Evolutionary conservation across 1,284 basidiomycete genomes (phyloP).

Genomic region (Ustilago nuda): DNA sequence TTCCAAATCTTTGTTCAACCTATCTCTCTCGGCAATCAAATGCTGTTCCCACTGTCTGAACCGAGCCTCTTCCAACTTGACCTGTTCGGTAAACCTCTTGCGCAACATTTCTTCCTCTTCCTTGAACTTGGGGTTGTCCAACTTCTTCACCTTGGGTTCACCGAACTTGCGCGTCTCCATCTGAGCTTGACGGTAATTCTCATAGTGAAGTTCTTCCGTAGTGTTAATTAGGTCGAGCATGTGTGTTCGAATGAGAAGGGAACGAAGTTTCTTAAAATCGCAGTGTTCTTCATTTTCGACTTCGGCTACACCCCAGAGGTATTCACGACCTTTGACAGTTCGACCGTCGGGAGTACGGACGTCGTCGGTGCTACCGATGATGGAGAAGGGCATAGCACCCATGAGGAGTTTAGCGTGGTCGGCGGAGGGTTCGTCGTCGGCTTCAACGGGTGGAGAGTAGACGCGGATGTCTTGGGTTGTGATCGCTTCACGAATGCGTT

Average conservation of each 20-base stretch:
- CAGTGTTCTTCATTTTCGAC: constrained; percentile 98
- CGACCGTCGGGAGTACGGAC: constrained; percentile 91
- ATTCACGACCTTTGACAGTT: constrained; percentile 94
- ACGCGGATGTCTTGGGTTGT: constrained; percentile 91
- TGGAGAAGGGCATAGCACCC: constrained; percentile 92
- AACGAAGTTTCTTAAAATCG: constrained; percentile 98
- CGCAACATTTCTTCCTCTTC: constrained; percentile 97
- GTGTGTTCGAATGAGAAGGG: constrained; percentile 94
- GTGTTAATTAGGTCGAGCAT: constrained; percentile 98
- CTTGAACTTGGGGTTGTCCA: constrained; percentile 99
- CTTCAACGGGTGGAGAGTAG: constrained; percentile 91
- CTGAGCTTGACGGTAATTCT: constrained; percentile 96
- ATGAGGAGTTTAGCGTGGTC: constrained; percentile 89
- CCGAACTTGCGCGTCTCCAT: constrained; percentile 99
- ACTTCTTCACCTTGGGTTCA: constrained; percentile 97
- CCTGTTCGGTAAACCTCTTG: constrained; percentile 99
- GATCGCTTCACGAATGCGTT: constrained; percentile 90
- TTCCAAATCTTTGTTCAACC: constrained; percentile 69
- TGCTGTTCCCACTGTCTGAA: constrained; percentile 99
- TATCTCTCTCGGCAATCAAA: constrained; percentile 73
- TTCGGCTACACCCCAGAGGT: constrained; percentile 99
- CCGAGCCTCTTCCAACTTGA: constrained; percentile 96
- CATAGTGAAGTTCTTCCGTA: constrained; percentile 96
- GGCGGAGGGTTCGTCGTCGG: constrained; percentile 86
- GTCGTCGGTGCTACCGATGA: constrained; percentile 96